Base-by-base conservation (phyloP, 345 rosid species). In the Citrus glauca region DNA sequence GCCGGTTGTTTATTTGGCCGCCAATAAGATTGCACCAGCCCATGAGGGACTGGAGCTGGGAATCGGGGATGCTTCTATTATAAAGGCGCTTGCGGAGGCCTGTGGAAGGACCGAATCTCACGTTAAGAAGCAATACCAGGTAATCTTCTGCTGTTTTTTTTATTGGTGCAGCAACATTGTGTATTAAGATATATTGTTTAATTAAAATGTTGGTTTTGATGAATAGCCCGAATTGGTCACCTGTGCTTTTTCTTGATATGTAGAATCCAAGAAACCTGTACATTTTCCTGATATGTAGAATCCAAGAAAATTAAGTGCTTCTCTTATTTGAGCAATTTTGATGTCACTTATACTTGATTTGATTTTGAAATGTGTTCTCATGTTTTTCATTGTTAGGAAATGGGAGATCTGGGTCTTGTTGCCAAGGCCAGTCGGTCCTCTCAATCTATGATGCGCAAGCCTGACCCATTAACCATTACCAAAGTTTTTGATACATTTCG, bases 41-140 rank as follows among this genome's bases (percentile, higher is more conserved):
- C 98, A 94, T 59, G 95, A 94, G 74, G 99, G 98, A n/a, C 57
- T 94, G 73, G 98, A 94, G 82, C 83, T 96, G 74, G 98, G 99
- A 56, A 91, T 92, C 55, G 98, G 98, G 67, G 97, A 94, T 61
- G 89, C 92, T 1, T 85, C 88, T 27, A 88, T 96, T 78, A 89
- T 91, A 28, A 92, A 91, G 79, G 98, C 97, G 0, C 89, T 96
- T 4, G 87, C 97, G 0, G 95, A 91, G 86, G 97, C 98, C 38
- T 96, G 81, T 84, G 98, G 98, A 82, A 90, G 94, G 82, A 91
- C 93, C 6, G 97, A 91, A 80, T 76, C 81, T 40, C 89, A 90
- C 69, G 91, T 96, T 80, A 90, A 86, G 87, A 85, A 83, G 82
- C 91, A 83, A 74, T 85, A 89, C 83, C 85, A 90, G 92, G 99